A percentile compares a stretch with the other conserved stretches of the same genome.
Evolutionary conservation across 2,329 filamentous ascomycete species (phyloP).

Genomic region (Epichloe amarillans): DNA sequence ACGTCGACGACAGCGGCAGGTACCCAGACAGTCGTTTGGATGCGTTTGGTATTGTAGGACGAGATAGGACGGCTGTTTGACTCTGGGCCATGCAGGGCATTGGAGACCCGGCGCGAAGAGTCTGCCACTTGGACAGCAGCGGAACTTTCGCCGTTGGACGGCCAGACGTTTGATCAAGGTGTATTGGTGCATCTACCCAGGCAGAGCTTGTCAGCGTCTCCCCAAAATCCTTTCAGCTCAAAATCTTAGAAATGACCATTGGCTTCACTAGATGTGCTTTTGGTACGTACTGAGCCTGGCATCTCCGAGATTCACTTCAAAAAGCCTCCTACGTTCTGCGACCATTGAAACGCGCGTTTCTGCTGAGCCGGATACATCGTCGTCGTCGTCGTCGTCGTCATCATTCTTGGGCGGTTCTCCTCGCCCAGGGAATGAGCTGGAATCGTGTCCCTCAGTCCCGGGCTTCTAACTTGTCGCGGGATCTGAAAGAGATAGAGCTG

Average conservation of each 20-base stretch:
- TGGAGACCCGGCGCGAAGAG: constrained; percentile 1
- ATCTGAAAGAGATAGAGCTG: not conserved
- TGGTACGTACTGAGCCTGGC: not conserved
- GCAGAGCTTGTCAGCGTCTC: not conserved
- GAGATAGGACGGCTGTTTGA: constrained; percentile 3
- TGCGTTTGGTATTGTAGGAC: constrained; percentile 1
- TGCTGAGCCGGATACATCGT: not conserved
- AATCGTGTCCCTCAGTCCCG: no score
- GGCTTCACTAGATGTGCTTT: not conserved
- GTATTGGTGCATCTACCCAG: not conserved
- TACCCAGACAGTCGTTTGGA: constrained; percentile 5
- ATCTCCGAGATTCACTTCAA: constrained; percentile 8
- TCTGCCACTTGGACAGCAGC: not conserved
- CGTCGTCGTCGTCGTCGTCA: not conserved
- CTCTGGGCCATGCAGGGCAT: constrained; percentile 4
- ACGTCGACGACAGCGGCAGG: constrained; percentile 5
- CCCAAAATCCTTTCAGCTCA: not conserved
- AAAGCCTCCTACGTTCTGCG: constrained; percentile 13
- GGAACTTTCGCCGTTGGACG: not conserved
- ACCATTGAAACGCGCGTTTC: constrained; percentile 8
- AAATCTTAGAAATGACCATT: not conserved
- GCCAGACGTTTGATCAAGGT: not conserved
- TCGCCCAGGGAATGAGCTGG: no score
- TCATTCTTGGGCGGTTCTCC: not conserved
- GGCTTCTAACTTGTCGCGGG: not conserved